Evolutionary conservation across 306 rosid genomes (phyloP), one percentile per base, ranked within the genome.

Genomic region (Biancaea sappan): DNA sequence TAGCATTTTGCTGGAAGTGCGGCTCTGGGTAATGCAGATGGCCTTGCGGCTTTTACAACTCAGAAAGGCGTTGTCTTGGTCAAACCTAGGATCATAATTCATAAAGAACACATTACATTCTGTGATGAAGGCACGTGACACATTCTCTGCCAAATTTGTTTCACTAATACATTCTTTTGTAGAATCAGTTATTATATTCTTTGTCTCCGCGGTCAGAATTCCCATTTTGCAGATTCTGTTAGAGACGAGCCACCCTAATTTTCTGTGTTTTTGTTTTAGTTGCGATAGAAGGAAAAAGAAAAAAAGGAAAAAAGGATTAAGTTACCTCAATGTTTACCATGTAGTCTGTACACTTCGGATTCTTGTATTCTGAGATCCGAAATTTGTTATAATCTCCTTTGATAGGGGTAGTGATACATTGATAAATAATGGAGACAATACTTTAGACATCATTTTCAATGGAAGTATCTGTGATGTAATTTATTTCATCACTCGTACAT

Each of bases 1-100:
- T 2, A 82, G 73, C 78, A 74, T 90, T 40, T 31, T 73, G 66
- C 83, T 94, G 83, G 97, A 87, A 80, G 85, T 83, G 75, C 86
- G 96, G 66, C 84, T 94, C 37, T 86, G 87, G 62, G 88, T 81
- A 80, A 84, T 94, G 86, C 95, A 86, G 80, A 69, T 86, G 44
- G 93, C 91, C 62, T 59, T 90, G 69, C 84, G 97, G 99, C 83
- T 94, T 81, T 73, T 91, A 43, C 91, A 73, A 70, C 35, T 90
- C 29, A 86, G 85, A 84, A 88, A 73, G 79, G 65, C 85, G 18
- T 37, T 94, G 73, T 21, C 81, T 48, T 86, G 81, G 88, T 75
- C 87, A 79, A 75, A 56, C 74, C 73, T 64, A 77, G 65, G 73
- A 72, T 52, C 40, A 56, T 62, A 21, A 57, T 13, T 51, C 28